Evolutionary conservation across 2,329 filamentous ascomycete species (phyloP), one percentile per base, ranked within the genome.

Genomic region (Xylaria digitata): DNA sequence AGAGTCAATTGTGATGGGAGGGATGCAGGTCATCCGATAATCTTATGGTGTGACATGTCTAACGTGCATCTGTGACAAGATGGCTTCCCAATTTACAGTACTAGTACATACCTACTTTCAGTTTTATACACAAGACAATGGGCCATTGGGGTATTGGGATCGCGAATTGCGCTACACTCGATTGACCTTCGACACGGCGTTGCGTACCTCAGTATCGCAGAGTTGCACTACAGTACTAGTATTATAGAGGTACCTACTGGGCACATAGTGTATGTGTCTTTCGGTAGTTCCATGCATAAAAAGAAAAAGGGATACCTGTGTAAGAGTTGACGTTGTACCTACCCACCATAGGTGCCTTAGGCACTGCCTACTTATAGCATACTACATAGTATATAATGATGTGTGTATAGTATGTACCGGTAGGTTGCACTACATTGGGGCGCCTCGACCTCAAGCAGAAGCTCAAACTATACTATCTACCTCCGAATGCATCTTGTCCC

Each of bases 21-120:
- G 49, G 8, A 55, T 59, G 43, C 43, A 23, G 40, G 46, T 26
- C 54, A 5, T 40, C 32, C 32, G 45, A 46, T 49, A 7, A 43
- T 13, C 37, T 48, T 26, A 15, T 43, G 49, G 30, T 58, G 66
- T 65, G 59, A 60, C 42, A 57, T 50, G n/a, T 46, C 23, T 6
- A 5, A 60, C 32, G 55, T 63, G 64, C 60, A 64, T 46, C 54
- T 63, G 60, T 60, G 50, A 61, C 21, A 19, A 19, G 59, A 23
- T 13, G 26, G 26, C 17, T 56, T 58, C n/a, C 21, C 43, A 7
- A n/a, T 52, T 54, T 34, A 17, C 11, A 9, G 11, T 37, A 37
- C 11, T 11, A 9, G 11, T 37, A 37, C 11, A 37, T 37, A 32
- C 15, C 11, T 48, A 56, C 13, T 32, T 37, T 15, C 6, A 30